Evolutionary conservation across 257 asterid species (phyloP).

Genomic region (Verbascum thapsus): DNA sequence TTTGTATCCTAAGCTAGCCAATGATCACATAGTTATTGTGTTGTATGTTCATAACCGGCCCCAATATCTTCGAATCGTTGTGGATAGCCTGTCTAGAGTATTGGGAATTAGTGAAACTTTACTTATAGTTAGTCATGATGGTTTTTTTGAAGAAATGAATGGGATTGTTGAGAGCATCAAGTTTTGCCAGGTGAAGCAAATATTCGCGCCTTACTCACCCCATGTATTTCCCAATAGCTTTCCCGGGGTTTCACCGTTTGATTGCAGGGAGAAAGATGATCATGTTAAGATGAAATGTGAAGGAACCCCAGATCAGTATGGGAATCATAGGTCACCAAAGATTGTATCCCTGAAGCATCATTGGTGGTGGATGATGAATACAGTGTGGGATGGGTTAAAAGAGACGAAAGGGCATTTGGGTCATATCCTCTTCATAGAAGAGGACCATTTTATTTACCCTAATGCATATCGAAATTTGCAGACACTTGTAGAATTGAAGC

Average conservation of each 20-base stretch:
- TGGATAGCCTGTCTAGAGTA: constrained; percentile 77
- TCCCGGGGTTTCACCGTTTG: constrained; percentile 65
- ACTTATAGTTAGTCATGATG: constrained; percentile 90
- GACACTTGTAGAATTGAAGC: constrained; percentile 65
- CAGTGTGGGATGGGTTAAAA: constrained; percentile 87
- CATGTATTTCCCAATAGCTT: constrained; percentile 61
- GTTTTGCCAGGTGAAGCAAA: constrained; percentile 90
- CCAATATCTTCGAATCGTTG: constrained; percentile 69
- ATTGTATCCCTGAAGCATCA: constrained; percentile 95
- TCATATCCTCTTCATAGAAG: constrained; percentile 87
- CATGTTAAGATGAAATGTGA: constrained; percentile 48
- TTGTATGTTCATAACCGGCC: constrained; percentile 97
- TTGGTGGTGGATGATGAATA: constrained; percentile 99
- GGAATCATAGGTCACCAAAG: constrained; percentile 78
- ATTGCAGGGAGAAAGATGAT: constrained; percentile 75
- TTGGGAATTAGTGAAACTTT: constrained; percentile 76
- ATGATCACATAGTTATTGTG: constrained; percentile 69
- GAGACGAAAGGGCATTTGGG: constrained; percentile 70
- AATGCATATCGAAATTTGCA: constrained; percentile 86
- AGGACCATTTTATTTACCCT: constrained; percentile 91
- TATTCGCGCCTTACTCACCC: constrained; percentile 90
- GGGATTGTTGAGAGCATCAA: constrained; percentile 58
- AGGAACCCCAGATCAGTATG: constrained; percentile 89
- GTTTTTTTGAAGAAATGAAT: constrained; percentile 79
- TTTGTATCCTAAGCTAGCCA: constrained; percentile 63